phyloP scores from a whole-genome alignment of 345 rosid species.

The Populus pruinosa region DNA sequence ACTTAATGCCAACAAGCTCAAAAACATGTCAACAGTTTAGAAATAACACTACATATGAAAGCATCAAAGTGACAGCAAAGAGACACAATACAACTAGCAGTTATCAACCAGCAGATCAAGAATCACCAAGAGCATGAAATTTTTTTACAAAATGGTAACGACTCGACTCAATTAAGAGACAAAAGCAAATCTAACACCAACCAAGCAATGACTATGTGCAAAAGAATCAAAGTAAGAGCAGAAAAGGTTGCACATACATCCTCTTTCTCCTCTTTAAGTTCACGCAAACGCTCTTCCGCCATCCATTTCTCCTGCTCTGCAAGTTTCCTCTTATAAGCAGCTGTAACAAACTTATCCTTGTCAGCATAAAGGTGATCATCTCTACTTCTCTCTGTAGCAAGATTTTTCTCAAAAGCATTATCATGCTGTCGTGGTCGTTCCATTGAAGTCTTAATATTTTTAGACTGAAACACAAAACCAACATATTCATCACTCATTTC shows the following conservation, averaged over 20 bases:
- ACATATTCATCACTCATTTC: not conserved
- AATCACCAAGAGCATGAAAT: not conserved
- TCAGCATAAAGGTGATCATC: constrained; percentile 84
- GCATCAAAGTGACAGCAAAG: not conserved
- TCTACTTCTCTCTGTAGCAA: constrained; percentile 49
- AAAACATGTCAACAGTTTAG: not conserved
- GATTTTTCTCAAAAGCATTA: constrained; percentile 68
- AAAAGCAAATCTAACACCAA: not conserved
- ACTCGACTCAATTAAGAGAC: not conserved
- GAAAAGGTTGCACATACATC: constrained; percentile 52
- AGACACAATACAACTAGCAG: not conserved
- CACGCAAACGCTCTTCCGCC: constrained; percentile 65
- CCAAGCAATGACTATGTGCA: not conserved
- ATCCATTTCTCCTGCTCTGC: constrained; percentile 81
- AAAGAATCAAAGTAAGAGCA: not conserved
- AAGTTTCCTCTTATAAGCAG: constrained; percentile 77
- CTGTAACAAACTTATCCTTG: constrained; percentile 78
- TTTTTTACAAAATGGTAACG: not conserved
- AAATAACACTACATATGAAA: not conserved
- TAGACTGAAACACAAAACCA: constrained; percentile 49
- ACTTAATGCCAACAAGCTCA: not conserved
- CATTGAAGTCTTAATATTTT: constrained; percentile 59
- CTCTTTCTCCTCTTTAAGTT: constrained; percentile 76
- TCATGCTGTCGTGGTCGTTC: constrained; percentile 71
- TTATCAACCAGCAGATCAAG: not conserved